A percentile compares a stretch with the other conserved stretches of the same genome.
Evolutionary conservation across 257 asterid genomes (phyloP).

Genomic region (Fraxinus excelsior): DNA sequence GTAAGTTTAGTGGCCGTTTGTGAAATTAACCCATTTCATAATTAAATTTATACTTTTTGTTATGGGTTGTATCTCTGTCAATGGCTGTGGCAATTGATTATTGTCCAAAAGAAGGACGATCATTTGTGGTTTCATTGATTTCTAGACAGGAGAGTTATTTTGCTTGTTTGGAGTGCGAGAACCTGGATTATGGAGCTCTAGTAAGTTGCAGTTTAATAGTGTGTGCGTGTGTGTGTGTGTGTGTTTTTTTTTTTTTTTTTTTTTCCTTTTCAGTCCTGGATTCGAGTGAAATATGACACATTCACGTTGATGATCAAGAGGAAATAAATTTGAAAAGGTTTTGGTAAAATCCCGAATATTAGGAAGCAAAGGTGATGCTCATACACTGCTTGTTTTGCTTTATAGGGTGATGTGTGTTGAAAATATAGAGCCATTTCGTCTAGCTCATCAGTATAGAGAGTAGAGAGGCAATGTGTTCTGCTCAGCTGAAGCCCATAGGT

Average conservation of each 20-base stretch:
- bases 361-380: background rate
- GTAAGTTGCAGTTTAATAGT: too few species aligned
- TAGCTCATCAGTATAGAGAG: background rate
- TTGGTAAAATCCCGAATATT: conserved; percentile 9
- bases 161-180: too few species aligned
- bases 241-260: conserved; percentile 59
- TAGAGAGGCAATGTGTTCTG: conserved; percentile 1
- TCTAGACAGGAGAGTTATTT: conserved; percentile 97
- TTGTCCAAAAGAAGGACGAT: background rate
- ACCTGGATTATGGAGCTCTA: too few species aligned
- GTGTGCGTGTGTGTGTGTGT: too few species aligned
- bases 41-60: too few species aligned
- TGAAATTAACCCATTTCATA: too few species aligned
- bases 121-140: conserved; percentile 26
- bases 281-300: conserved; percentile 6
- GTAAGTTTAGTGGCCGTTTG: too few species aligned
- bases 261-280: conserved; percentile 16
- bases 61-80: background rate
- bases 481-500: conserved; percentile 11
- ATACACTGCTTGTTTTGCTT: background rate
- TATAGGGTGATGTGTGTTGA: background rate
- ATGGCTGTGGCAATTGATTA: conserved; percentile 13
- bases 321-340: background rate
- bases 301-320: conserved; percentile 9
- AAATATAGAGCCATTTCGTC: background rate